Evolutionary conservation across 1,284 basidiomycete species (phyloP).

Genomic region (Calocybe gambosa): DNA sequence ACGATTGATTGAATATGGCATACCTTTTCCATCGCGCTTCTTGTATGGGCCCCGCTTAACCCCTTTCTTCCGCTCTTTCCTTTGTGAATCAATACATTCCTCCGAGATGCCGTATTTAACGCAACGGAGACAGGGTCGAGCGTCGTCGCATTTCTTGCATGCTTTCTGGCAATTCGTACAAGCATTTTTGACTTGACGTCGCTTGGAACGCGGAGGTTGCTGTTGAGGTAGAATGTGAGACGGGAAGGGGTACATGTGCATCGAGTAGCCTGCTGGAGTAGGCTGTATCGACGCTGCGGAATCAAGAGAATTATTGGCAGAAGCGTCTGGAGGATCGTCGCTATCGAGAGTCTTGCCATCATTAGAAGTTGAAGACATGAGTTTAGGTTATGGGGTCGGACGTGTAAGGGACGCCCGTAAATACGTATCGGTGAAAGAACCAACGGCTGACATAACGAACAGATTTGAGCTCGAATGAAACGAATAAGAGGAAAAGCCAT

Average conservation of each 20-base stretch:
- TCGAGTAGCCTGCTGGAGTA: slow-evolving; percentile 48
- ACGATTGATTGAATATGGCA: slow-evolving; percentile 25
- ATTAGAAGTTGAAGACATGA: slow-evolving; percentile 24
- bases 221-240: slow-evolving; percentile 35
- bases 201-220: slow-evolving; percentile 57
- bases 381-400: slow-evolving; percentile 12
- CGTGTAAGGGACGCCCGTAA: not conserved
- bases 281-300: slow-evolving; percentile 48
- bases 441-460: slow-evolving; percentile 19
- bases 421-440: slow-evolving; percentile 7
- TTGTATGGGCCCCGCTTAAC: slow-evolving; percentile 88
- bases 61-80: slow-evolving; percentile 82
- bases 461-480: slow-evolving; percentile 11
- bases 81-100: slow-evolving; percentile 74
- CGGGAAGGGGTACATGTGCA: slow-evolving; percentile 65
- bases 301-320: slow-evolving; percentile 35
- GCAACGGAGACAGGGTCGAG: slow-evolving; percentile 79
- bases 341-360: slow-evolving; percentile 30
- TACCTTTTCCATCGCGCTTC: slow-evolving; percentile 84
- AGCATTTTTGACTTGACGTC: slow-evolving; percentile 86
- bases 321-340: slow-evolving; percentile 30
- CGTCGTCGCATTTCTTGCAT: slow-evolving; percentile 88
- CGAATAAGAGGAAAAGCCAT: slow-evolving; percentile 11
- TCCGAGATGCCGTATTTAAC: slow-evolving; percentile 80
- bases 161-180: slow-evolving; percentile 87